Base-by-base conservation (phyloP, 345 rosid species). In the Citrus reticulata region DNA sequence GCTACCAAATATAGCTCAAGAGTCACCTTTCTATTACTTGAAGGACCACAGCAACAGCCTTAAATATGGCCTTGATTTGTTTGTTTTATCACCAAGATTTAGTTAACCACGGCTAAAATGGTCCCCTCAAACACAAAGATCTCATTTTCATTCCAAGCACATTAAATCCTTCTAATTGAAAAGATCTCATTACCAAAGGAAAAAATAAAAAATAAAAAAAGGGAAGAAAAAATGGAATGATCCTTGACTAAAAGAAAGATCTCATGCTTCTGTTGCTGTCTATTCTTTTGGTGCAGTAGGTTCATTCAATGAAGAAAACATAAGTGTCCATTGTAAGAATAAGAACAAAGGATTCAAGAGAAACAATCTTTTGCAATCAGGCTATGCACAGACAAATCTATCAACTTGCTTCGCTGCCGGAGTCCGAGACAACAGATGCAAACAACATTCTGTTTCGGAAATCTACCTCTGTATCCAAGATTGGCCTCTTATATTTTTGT, bases 361-460 rank as follows among this genome's bases (percentile, higher is more conserved):
- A 27, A 29, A 62, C 51, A 4, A 24, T n/a, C 30, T 65, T 49
- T 51, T 49, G 54, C 14, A 63, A 39, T 40, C 58, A 37, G 51
- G 14, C 40, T 57, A 62, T 60, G 19, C 22, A 74, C 2, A 24
- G 54, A 74, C 39, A 62, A 19, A 40, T 9, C 46, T 62, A n/a
- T 27, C 71, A 46, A 68, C 30, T 74, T 19, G 77, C 77, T 37
- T 74, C 70, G 74, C 71, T 69, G 85, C 80, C 78, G 63, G 32
- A 49, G 77, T 68, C 76, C 29, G 70, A 74, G 83, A 71, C 83
- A 76, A 73, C 68, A 79, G 65, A 76, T 78, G 30, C 80, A 75
- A 76, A 54, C 83, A 72, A 76, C 62, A 76, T 29, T 34, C 76
- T 73, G 85, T 74, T 40, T 55, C 57, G 34, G 62, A 77, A 79